Conservation (phyloP, 176 grass and related monocot genomes). For the Raddia distichophylla region DNA sequence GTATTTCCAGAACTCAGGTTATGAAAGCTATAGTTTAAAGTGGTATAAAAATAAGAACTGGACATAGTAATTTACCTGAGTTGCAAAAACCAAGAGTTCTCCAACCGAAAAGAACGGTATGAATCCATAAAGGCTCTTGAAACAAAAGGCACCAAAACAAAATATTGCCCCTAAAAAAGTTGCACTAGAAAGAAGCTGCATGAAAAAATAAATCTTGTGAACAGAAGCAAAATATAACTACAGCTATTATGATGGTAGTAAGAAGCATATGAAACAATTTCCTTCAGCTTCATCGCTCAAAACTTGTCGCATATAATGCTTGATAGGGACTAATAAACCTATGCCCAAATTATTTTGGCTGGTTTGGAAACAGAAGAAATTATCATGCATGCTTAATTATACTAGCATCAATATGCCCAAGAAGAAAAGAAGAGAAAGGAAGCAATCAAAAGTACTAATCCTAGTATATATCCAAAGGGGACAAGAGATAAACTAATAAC, state of each 20-base stretch:
- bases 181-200: slow-evolving; percentile 86
- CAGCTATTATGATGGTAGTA: not conserved
- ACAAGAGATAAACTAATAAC: not conserved
- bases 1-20: not conserved
- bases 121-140: slow-evolving; percentile 97
- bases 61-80: slow-evolving; percentile 66
- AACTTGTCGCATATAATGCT: slow-evolving; percentile 5
- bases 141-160: slow-evolving; percentile 97
- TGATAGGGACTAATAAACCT: not conserved
- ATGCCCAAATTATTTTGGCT: slow-evolving; percentile 21
- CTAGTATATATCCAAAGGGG: slow-evolving; percentile 6
- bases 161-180: slow-evolving; percentile 95
- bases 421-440: slow-evolving; percentile 1
- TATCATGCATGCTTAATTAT: not conserved
- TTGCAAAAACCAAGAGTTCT: slow-evolving; percentile 93
- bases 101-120: slow-evolving; percentile 81
- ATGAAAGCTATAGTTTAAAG: not conserved
- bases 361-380: not conserved
- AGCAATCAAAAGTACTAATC: not conserved
- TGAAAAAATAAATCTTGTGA: slow-evolving; percentile 29
- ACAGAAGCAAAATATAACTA: slow-evolving; percentile 8
- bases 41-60: slow-evolving; percentile 5
- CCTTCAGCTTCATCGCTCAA: not conserved
- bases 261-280: slow-evolving; percentile 19
- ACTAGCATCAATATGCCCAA: not conserved